Evolutionary conservation across 495 filamentous ascomycete species (phyloP).

Genomic region (Tuber indicum): DNA sequence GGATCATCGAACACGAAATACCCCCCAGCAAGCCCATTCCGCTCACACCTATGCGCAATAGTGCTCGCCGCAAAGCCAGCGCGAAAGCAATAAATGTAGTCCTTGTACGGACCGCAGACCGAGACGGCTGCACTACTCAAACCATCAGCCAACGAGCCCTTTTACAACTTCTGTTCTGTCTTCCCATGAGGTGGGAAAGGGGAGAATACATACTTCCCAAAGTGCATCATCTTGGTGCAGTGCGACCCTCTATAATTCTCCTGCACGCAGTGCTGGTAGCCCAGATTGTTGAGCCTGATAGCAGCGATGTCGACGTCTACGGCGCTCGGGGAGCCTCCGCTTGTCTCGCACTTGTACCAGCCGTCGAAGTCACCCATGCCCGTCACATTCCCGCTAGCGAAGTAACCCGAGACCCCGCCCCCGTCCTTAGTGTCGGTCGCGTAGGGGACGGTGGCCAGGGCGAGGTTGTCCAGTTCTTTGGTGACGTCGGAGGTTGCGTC

Average conservation of each 20-base stretch:
- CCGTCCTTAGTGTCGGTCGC: background rate
- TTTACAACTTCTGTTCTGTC: background rate
- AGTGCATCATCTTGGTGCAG: background rate
- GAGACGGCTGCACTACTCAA: background rate
- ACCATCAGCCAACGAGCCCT: background rate
- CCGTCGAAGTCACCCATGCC: background rate
- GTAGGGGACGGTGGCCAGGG: background rate
- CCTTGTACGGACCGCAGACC: background rate
- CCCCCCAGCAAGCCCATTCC: conserved; percentile 12
- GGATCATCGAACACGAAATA: conserved; percentile 5
- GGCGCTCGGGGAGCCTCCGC: background rate
- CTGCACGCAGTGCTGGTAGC: background rate
- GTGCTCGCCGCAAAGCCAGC: background rate
- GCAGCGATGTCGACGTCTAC: background rate
- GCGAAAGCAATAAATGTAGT: background rate
- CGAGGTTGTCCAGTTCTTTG: background rate
- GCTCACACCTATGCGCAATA: conserved; percentile 3
- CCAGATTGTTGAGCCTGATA: background rate
- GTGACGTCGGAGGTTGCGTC: background rate
- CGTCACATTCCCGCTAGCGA: background rate
- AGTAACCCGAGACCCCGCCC: background rate
- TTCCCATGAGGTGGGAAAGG: background rate
- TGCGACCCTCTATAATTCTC: background rate
- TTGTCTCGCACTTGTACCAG: conserved; percentile 2
- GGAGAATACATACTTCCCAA: background rate